These are phyloP conservation scores for Vanrija sp. DNA, from an alignment of 1,284 basidiomycete genomes.

Conservation along the genomic window DNA sequence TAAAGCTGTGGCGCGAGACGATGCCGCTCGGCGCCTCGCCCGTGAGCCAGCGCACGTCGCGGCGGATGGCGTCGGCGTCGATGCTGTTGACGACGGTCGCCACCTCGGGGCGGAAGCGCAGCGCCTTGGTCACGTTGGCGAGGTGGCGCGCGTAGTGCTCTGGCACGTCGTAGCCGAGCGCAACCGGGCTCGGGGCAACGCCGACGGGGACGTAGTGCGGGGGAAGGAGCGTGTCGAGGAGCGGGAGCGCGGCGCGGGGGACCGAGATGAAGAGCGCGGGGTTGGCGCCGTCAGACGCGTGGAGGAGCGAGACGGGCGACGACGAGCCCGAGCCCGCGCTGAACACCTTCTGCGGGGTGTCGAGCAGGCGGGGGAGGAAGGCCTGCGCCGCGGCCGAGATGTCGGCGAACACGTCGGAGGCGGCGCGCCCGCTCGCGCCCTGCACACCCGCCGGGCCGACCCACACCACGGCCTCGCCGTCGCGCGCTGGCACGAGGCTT, in stretches of 20 bases:
- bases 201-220: conserved; percentile 43
- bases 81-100: conserved; percentile 55
- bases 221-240: conserved; percentile 45
- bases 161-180: conserved; percentile 23
- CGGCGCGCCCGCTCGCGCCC: neutral
- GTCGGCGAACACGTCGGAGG: neutral
- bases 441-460: conserved; percentile 8
- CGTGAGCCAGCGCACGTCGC: conserved; percentile 72
- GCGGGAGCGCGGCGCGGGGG: conserved; percentile 23
- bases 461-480: conserved; percentile 6
- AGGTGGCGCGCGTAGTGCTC: conserved; percentile 35
- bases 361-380: neutral
- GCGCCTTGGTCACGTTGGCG: conserved; percentile 37
- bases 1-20: conserved; percentile 71
- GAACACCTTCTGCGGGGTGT: neutral
- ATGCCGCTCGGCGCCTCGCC: conserved; percentile 67
- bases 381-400: neutral
- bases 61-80: conserved; percentile 58
- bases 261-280: conserved; percentile 35
- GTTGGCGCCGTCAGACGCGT: conserved; percentile 26
- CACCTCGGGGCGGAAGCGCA: conserved; percentile 37
- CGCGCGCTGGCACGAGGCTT: conserved; percentile 11
- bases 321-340: neutral
- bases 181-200: conserved; percentile 12
- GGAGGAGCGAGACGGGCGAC: conserved; percentile 15